Evolutionary conservation across 1,284 basidiomycete species (phyloP).

Genomic region (Ustilago hordei): DNA sequence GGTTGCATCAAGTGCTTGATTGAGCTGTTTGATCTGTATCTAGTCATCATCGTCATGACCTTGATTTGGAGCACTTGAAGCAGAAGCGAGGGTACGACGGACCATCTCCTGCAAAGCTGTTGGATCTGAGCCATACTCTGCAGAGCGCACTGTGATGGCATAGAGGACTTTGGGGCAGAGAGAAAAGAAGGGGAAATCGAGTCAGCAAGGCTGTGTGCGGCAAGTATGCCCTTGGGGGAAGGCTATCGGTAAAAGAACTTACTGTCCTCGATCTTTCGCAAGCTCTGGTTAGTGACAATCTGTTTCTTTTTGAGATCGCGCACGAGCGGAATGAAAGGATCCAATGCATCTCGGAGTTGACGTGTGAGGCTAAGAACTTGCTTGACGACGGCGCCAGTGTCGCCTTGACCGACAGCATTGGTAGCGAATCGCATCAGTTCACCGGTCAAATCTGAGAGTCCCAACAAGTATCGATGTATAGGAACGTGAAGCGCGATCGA

Average conservation of each 20-base stretch:
- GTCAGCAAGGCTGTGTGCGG: background rate
- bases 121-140: constrained; percentile 53
- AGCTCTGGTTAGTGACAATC: constrained; percentile 81
- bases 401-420: constrained; percentile 57
- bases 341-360: constrained; percentile 74
- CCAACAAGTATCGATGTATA: constrained; percentile 86
- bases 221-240: background rate
- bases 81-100: constrained; percentile 36
- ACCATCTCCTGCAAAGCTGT: constrained; percentile 57
- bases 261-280: constrained; percentile 96
- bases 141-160: constrained; percentile 55
- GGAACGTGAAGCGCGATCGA: constrained; percentile 67
- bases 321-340: constrained; percentile 78
- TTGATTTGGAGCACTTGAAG: constrained; percentile 15
- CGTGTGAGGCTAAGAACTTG: constrained; percentile 55
- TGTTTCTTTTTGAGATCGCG: constrained; percentile 88
- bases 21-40: too few relatives aligned
- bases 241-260: constrained; percentile 51
- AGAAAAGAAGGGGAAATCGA: background rate
- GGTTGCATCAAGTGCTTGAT: background rate
- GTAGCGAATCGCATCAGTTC: constrained; percentile 96
- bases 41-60: constrained; percentile 22
- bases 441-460: constrained; percentile 91
- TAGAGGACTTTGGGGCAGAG: constrained; percentile 42
- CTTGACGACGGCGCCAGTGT: constrained; percentile 38